Evolutionary conservation across 371 early-diverging fungal genomes (phyloP), one percentile per base, ranked within the genome.

Genomic region (Mucor piriformis): DNA sequence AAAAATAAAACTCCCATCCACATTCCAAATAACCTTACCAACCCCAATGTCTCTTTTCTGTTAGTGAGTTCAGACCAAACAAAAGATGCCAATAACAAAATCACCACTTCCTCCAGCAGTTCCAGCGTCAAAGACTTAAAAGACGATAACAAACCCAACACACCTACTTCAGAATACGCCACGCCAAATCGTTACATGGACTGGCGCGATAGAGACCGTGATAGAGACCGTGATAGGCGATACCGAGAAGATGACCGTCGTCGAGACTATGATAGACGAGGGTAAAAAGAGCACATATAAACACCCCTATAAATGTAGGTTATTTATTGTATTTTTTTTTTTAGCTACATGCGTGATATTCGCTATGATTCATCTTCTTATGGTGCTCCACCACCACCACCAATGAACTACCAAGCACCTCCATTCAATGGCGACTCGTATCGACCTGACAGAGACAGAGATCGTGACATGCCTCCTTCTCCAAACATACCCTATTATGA

Each of bases 161-260:
- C 65, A 25, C 38, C 47, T n/a, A 44, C 61, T 8, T 42, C 42
- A 46, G 46, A 46, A 13, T 21, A 20, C 21, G 12, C 20, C 7
- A 21, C 20, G 48, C 57, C 72, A 32, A 42, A 56, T n/a, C 63
- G 77, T n/a, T 73, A 79, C 35, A 57, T 29, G 34, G 80, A 80
- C 47, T 76, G 77, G 73, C 77, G 73, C 46, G 73, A 72, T 16
- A 61, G 79, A 46, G 74, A 72, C 13, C 70, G 77, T 47, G 83
- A 82, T 2, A 52, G 82, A 54, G 79, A 78, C 0, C 64, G 82
- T 15, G 79, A 78, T n/a, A 57, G 76, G 47, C 57, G 77, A 40
- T 76, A 69, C 43, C 54, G 75, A 34, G 77, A 76, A n/a, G 80
- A 80, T 32, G 79, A 79, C 21, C 70, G 79, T 21, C 73, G 80